Base-by-base conservation (phyloP, 306 rosid genomes). In the Lathyrus tuberosus region DNA sequence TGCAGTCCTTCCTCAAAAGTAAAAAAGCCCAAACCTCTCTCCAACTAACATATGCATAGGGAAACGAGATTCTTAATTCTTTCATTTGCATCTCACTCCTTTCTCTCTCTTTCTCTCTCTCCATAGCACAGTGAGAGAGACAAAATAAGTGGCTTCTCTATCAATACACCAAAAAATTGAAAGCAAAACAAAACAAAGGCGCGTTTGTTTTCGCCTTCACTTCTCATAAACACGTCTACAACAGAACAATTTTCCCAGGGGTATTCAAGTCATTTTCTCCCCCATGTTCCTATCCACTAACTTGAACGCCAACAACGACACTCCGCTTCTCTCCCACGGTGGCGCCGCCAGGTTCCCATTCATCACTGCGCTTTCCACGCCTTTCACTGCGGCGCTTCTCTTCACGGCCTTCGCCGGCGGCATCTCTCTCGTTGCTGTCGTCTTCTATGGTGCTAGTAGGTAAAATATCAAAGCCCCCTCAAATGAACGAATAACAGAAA, bases 351-450 rank as follows among this genome's bases (percentile, higher is more conserved):
- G 65, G 67, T 44, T 82, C 73, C 74, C 82, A 62, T 38, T 85
- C 6, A 76, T 78, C 87, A 75, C 82, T 31, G 69, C 82, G 60
- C 76, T 63, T 35, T 47, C 79, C 65, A 54, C 80, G 67, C 71
- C 76, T 10, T 86, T 84, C 5, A 48, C 76, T 70, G 59, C 81
- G 73, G 83, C 82, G 86, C 77, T 80, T 72, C 80, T 81, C 26
- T 78, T 86, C 84, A 87, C 89, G 68, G 91, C 89, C 71, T 65
- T 94, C 56, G 90, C 91, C 43, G 96, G 96, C 43, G 97, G 96
- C 48, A 40, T 89, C 33, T 89, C 76, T 60, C 13, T 94, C 59
- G 83, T 84, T 72, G 81, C 40, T 7, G 2, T 74, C 52, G 83
- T 84, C 53, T 12, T 95, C 86, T 84, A 65, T 83, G 84, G 91